Evolutionary conservation across 2,329 filamentous ascomycete genomes (phyloP).

Genomic region (Cercospora nicotianae): DNA sequence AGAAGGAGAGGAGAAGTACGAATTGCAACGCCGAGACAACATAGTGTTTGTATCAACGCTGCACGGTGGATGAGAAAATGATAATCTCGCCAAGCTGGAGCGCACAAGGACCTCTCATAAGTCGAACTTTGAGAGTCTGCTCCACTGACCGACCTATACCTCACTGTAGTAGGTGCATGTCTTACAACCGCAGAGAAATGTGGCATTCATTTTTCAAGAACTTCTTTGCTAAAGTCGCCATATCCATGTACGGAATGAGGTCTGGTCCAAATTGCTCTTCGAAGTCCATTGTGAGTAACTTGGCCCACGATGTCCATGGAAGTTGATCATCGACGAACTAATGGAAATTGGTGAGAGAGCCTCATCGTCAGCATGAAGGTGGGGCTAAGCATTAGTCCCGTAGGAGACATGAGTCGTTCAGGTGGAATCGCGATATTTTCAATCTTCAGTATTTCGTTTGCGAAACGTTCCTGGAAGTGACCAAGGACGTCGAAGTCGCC

Average conservation of each 20-base stretch:
- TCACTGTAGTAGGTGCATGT: not conserved
- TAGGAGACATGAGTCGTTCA: not conserved
- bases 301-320: not conserved
- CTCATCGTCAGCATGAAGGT: not conserved
- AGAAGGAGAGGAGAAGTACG: slow-evolving; percentile 89
- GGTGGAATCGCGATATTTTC: not conserved
- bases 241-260: not conserved
- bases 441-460: not conserved
- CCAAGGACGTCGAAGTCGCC: not conserved
- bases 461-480: not conserved
- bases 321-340: not conserved
- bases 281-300: not conserved
- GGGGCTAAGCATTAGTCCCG: not conserved
- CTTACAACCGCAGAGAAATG: not conserved
- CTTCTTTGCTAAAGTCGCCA: not conserved
- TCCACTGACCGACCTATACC: not conserved
- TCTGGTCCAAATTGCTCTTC: not conserved
- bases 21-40: slow-evolving; percentile 77
- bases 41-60: slow-evolving; percentile 95
- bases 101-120: not conserved
- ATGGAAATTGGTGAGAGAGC: not conserved
- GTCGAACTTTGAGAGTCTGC: not conserved
- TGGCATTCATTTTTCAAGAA: not conserved
- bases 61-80: slow-evolving; percentile 71
- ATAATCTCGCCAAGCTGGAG: not conserved